Conservation (phyloP, 2,329 filamentous ascomycete genomes). For the Teratosphaeria nubilosa region DNA sequence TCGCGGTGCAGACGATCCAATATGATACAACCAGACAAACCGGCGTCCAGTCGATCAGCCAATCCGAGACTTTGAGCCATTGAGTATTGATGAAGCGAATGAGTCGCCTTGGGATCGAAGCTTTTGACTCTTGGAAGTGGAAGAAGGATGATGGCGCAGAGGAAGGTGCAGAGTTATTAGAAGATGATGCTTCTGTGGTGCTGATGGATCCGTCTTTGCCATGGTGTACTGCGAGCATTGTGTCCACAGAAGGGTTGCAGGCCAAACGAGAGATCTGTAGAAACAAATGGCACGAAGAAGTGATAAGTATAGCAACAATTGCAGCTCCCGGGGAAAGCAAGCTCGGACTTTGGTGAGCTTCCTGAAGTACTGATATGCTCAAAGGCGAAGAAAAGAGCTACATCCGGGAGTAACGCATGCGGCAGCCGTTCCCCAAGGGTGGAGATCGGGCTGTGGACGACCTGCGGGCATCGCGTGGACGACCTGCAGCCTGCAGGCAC, state of each 20-base stretch:
- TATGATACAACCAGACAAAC: constrained; percentile 20
- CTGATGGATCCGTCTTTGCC: neutral
- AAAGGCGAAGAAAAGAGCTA: neutral
- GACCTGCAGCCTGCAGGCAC: neutral
- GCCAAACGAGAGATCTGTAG: neutral
- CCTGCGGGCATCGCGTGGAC: neutral
- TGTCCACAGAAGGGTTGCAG: neutral
- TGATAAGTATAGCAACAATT: neutral
- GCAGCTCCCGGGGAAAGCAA: no score
- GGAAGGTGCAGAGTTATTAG: neutral
- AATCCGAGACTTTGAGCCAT: constrained; percentile 16
- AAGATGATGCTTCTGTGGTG: neutral
- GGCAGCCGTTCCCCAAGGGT: neutral
- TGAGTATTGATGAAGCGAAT: constrained; percentile 5
- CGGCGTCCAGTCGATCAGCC: constrained; percentile 22
- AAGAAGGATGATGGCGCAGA: neutral
- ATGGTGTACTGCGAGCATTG: neutral
- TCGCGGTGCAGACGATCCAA: constrained; percentile 21
- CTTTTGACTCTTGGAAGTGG: neutral
- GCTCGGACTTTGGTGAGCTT: neutral
- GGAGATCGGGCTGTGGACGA: neutral
- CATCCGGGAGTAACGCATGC: neutral
- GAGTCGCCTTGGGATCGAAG: neutral
- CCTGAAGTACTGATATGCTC: neutral
- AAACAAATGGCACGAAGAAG: neutral